Evolutionary conservation across 1,139 yeast genomes (phyloP).

Genomic region (Protomyces arabidopsidicola): DNA sequence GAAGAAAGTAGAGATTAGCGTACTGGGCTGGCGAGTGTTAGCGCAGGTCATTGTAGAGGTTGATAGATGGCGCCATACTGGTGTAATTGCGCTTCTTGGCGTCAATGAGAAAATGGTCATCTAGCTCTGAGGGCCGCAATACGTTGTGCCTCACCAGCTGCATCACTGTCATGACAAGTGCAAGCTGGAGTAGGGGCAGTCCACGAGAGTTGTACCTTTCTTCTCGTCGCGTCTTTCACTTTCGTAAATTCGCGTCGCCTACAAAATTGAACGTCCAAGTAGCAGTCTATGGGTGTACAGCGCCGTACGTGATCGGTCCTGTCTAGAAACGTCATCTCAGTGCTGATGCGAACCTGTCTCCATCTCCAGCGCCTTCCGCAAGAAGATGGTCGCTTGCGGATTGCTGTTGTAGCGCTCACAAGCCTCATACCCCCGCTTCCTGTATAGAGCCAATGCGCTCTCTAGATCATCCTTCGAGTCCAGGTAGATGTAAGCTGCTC

Average conservation of each 20-base stretch:
- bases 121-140: not conserved
- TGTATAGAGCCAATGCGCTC: constrained; percentile 12
- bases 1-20: constrained; percentile 63
- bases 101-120: constrained; percentile 13
- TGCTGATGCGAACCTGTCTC: no score
- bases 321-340: no score
- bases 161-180: not conserved
- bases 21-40: constrained; percentile 51
- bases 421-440: constrained; percentile 8
- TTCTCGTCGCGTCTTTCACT: not conserved
- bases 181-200: not conserved
- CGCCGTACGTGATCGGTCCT: no score
- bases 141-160: not conserved
- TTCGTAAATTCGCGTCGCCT: not conserved
- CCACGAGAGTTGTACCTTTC: not conserved
- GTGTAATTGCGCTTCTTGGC: constrained; percentile 6
- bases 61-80: constrained; percentile 1
- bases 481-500: constrained; percentile 9
- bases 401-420: constrained; percentile 17
- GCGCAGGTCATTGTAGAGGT: constrained; percentile 49
- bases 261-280: no score
- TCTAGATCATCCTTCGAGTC: constrained; percentile 14
- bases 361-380: not conserved
- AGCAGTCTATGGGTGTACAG: no score
- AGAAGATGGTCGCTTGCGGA: constrained; percentile 18